Conservation (phyloP, 1,139 yeast genomes). For the Pichia sp. region DNA sequence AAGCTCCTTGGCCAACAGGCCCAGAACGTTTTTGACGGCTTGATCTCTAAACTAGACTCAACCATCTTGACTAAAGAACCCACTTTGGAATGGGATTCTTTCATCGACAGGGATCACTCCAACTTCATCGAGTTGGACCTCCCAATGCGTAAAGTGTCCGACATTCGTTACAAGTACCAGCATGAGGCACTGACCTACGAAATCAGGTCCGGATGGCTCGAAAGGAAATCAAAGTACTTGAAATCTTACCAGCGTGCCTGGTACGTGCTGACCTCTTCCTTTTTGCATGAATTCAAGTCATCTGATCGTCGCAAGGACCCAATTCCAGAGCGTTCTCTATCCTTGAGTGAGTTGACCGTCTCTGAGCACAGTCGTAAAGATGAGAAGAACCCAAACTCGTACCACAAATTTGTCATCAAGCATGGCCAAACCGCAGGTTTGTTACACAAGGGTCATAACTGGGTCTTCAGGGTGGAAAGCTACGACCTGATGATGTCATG, state of each 20-base stretch:
- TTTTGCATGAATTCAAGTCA: constrained; percentile 85
- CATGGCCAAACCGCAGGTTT: constrained; percentile 64
- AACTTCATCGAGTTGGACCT: constrained; percentile 74
- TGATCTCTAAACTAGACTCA: constrained; percentile 62
- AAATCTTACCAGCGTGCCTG: constrained; percentile 87
- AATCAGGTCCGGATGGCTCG: constrained; percentile 76
- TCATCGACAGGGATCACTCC: constrained; percentile 62
- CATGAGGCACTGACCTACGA: constrained; percentile 67
- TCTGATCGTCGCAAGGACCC: constrained; percentile 79
- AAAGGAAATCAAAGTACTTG: constrained; percentile 84
- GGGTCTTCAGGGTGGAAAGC: constrained; percentile 86
- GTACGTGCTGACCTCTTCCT: constrained; percentile 87
- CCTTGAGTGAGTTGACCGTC: constrained; percentile 75
- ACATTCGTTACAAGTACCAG: constrained; percentile 62
- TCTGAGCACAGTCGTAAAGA: constrained; percentile 78
- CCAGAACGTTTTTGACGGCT: constrained; percentile 57
- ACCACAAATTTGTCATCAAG: constrained; percentile 74
- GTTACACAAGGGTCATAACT: constrained; percentile 76
- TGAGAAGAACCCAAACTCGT: constrained; percentile 51
- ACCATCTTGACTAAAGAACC: constrained; percentile 80
- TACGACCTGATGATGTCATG: constrained; percentile 77
- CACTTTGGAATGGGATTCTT: constrained; percentile 84
- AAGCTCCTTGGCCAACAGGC: constrained; percentile 65
- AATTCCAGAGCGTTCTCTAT: constrained; percentile 81
- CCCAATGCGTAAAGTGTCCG: constrained; percentile 63